phyloP scores from a whole-genome alignment of 1,284 basidiomycete species.

The Moesziomyces sp. region DNA sequence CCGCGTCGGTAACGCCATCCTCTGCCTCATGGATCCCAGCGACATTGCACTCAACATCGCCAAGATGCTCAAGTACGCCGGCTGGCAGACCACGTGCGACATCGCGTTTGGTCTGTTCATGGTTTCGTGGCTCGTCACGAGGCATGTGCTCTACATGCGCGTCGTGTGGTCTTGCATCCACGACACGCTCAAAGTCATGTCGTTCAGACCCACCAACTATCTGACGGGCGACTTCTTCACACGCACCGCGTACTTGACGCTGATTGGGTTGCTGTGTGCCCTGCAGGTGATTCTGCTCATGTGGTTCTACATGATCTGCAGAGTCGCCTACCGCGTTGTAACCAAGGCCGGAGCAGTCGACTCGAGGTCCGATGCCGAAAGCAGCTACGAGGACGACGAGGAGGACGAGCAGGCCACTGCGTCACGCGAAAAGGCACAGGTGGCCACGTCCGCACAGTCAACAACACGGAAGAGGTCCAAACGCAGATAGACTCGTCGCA shows the following conservation, averaged over 20 bases:
- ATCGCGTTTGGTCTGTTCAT: constrained; percentile 77
- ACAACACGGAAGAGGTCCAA: constrained; percentile 16
- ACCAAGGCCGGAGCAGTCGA: constrained; percentile 84
- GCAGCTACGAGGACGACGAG: constrained; percentile 36
- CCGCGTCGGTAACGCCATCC: constrained; percentile 85
- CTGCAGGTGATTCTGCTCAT: constrained; percentile 77
- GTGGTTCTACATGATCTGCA: constrained; percentile 87
- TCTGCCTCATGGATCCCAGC: constrained; percentile 91
- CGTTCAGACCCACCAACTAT: constrained; percentile 18
- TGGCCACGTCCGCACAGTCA: not conserved
- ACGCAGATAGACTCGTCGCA: constrained; percentile 12
- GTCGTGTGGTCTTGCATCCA: constrained; percentile 54
- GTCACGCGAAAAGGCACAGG: constrained; percentile 4
- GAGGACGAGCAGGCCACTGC: constrained; percentile 7
- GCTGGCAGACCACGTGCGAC: constrained; percentile 78
- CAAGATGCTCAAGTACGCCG: constrained; percentile 91
- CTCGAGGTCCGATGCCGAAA: constrained; percentile 60
- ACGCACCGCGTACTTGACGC: constrained; percentile 12
- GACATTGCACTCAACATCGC: constrained; percentile 88
- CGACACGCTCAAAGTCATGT: constrained; percentile 31
- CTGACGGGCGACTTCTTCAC: constrained; percentile 31
- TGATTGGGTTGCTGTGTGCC: constrained; percentile 46
- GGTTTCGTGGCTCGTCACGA: constrained; percentile 61
- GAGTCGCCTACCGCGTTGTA: constrained; percentile 82
- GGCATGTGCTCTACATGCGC: constrained; percentile 59